These are phyloP conservation scores for Ilyonectria destructans DNA, from an alignment of 2,329 filamentous ascomycete genomes.

Conservation along the genomic window DNA sequence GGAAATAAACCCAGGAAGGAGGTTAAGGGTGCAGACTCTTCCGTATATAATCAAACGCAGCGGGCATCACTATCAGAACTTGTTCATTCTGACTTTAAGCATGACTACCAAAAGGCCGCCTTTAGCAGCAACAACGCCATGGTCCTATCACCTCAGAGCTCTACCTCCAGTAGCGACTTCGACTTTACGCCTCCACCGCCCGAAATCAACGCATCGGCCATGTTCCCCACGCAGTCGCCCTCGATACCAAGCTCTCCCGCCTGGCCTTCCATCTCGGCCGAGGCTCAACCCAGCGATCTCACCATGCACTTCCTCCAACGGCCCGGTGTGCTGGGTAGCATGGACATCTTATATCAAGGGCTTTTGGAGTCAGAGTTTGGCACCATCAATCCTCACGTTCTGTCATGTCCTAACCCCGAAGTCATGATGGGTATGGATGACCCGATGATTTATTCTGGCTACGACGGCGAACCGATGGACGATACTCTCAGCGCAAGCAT, in stretches of 20 bases:
- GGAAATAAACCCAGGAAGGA: slow-evolving; percentile 56
- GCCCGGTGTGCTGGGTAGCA: slow-evolving; percentile 59
- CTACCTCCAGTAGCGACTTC: slow-evolving; percentile 58
- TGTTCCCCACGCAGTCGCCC: slow-evolving; percentile 58
- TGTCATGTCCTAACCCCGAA: slow-evolving; percentile 68
- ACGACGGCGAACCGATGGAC: slow-evolving; percentile 63
- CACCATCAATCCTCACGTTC: slow-evolving; percentile 70
- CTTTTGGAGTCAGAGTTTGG: slow-evolving; percentile 69
- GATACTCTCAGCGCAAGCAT: too few species aligned
- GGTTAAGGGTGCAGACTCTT: slow-evolving; percentile 47
- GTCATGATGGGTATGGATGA: slow-evolving; percentile 74
- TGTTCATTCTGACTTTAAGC: slow-evolving; percentile 70
- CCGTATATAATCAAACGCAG: slow-evolving; percentile 55
- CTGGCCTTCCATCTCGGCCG: slow-evolving; percentile 53
- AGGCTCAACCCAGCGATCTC: slow-evolving; percentile 48
- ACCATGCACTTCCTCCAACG: slow-evolving; percentile 62
- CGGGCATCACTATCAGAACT: slow-evolving; percentile 70
- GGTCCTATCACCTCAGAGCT: slow-evolving; percentile 70
- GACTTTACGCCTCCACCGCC: slow-evolving; percentile 55
- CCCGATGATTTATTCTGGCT: slow-evolving; percentile 72
- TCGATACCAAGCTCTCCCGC: slow-evolving; percentile 52
- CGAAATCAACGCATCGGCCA: slow-evolving; percentile 52
- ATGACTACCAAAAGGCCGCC: slow-evolving; percentile 67
- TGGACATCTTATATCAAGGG: slow-evolving; percentile 66
- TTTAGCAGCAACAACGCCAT: slow-evolving; percentile 61